A percentile compares a stretch with the other conserved stretches of the same genome.
Conservation (phyloP, 1,284 basidiomycete species). For the Bondarzewia mesenterica region DNA sequence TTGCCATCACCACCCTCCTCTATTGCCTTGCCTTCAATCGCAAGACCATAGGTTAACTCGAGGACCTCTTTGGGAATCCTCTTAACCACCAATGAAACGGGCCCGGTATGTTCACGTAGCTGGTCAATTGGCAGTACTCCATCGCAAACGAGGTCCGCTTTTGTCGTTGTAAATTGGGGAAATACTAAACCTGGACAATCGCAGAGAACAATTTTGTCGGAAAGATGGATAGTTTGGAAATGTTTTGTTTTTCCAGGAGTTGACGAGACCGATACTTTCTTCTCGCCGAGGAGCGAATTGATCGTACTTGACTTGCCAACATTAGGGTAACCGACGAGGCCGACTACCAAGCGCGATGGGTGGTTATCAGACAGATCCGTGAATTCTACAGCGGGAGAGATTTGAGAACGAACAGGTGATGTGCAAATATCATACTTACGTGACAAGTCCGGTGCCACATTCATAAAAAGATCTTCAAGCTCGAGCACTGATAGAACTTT, state of each 20-base stretch:
- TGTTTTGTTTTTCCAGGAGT: slow-evolving; percentile 99
- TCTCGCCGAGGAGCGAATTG: slow-evolving; percentile 91
- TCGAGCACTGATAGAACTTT: slow-evolving; percentile 84
- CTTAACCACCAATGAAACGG: slow-evolving; percentile 73
- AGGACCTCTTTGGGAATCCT: slow-evolving; percentile 83
- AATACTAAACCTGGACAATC: slow-evolving; percentile 99
- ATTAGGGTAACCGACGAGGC: slow-evolving; percentile 97
- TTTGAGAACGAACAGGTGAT: background rate
- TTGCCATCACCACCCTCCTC: slow-evolving; percentile 86
- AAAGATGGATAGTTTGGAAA: slow-evolving; percentile 96
- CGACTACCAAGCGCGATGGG: slow-evolving; percentile 74
- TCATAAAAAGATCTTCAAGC: slow-evolving; percentile 81
- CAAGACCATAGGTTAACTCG: slow-evolving; percentile 85
- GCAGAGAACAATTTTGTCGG: slow-evolving; percentile 84
- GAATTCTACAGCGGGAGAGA: slow-evolving; percentile 49
- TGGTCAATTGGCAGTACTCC: slow-evolving; percentile 98
- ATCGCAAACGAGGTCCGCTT: slow-evolving; percentile 93
- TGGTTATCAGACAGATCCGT: slow-evolving; percentile 51
- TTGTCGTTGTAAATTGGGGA: slow-evolving; percentile 95
- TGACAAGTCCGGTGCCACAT: slow-evolving; percentile 69
- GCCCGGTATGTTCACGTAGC: slow-evolving; percentile 90
- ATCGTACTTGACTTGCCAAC: slow-evolving; percentile 98
- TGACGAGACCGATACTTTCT: slow-evolving; percentile 96
- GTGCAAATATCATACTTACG: slow-evolving; percentile 32
- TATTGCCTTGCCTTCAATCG: slow-evolving; percentile 55